Evolutionary conservation across 2,329 filamentous ascomycete species (phyloP), one percentile per base, ranked within the genome.

Genomic region (Fusarium coicis): DNA sequence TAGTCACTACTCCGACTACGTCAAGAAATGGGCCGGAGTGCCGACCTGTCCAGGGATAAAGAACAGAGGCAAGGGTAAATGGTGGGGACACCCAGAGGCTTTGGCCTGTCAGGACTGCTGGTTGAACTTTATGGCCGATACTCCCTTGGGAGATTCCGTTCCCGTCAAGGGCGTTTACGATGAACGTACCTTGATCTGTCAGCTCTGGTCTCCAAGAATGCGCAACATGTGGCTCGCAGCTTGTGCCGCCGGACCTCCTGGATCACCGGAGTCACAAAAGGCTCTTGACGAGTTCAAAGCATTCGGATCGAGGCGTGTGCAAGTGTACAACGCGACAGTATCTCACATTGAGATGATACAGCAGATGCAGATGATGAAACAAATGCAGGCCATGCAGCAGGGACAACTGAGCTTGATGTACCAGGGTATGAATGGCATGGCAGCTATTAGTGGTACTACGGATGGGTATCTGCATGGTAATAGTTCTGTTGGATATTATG

Each of bases 131-230:
- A 74, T 82, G 7, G 53, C 53, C 10, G 73, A 79, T 18, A 81
- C 81, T 3, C 26, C 71, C 1, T 70, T 83, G 1, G 79, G 77
- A 4, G 43, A 49, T 4, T 57, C 64, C 1, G 63, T 82, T 26
- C 74, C 77, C 0, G 66, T 82, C 44, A 78, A 80, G 19, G 74
- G 55, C 2, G 66, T 62, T 2, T 66, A 71, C 10, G 75, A 81
- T 16, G 69, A 78, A 18, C 72, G 75, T 0, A 46, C 72, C 4
- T 69, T 78, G 10, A 80, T 81, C 43, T 84, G 83, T 53, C 80
- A 81, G 39, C 74, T 83, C 10, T 83, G 81, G 79, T 82, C 81
- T 6, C 79, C 79, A 2, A 79, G 82, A 10, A 83, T 84, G 81
- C 81, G 83, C n/a, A 72, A 54, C 2, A 77, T 81, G 71, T 84